Conservation (phyloP, 2,329 filamentous ascomycete species). For the Fonsecaea nubica region DNA sequence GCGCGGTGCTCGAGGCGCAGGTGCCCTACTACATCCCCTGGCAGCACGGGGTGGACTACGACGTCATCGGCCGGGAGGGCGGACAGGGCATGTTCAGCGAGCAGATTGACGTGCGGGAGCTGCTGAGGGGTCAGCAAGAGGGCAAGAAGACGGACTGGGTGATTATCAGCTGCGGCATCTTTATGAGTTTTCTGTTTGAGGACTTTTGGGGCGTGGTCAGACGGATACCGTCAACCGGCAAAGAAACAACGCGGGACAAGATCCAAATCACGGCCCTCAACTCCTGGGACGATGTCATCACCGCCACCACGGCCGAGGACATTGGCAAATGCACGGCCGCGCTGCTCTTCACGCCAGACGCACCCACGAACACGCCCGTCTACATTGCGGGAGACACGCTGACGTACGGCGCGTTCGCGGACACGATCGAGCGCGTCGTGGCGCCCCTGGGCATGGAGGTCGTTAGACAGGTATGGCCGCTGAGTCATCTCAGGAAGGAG, state of each 20-base stretch:
- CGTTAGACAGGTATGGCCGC: conserved; percentile 58
- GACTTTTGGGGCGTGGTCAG: conserved; percentile 68
- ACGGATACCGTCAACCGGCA: conserved; percentile 13
- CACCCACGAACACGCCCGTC: conserved; percentile 55
- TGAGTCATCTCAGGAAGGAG: conserved; percentile 54
- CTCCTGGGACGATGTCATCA: conserved; percentile 67
- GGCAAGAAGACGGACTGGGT: conserved; percentile 61
- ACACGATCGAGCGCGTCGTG: conserved; percentile 56
- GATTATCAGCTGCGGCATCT: conserved; percentile 72
- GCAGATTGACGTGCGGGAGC: conserved; percentile 64
- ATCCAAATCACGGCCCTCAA: conserved; percentile 62
- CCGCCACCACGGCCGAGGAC: conserved; percentile 67
- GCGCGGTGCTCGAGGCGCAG: conserved; percentile 60
- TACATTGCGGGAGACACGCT: conserved; percentile 69
- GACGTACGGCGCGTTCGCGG: conserved; percentile 62
- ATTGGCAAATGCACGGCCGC: conserved; percentile 68
- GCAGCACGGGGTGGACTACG: conserved; percentile 78
- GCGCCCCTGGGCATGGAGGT: conserved; percentile 49
- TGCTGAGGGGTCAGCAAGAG: conserved; percentile 56
- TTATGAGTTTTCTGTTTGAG: conserved; percentile 73
- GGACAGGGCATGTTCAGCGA: conserved; percentile 71
- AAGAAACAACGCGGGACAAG: conserved; percentile 24
- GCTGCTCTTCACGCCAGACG: conserved; percentile 55
- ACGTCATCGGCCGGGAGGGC: conserved; percentile 62
- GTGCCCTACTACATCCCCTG: conserved; percentile 68